Conservation (phyloP, 345 rosid species). For the Hirschfeldia incana region DNA sequence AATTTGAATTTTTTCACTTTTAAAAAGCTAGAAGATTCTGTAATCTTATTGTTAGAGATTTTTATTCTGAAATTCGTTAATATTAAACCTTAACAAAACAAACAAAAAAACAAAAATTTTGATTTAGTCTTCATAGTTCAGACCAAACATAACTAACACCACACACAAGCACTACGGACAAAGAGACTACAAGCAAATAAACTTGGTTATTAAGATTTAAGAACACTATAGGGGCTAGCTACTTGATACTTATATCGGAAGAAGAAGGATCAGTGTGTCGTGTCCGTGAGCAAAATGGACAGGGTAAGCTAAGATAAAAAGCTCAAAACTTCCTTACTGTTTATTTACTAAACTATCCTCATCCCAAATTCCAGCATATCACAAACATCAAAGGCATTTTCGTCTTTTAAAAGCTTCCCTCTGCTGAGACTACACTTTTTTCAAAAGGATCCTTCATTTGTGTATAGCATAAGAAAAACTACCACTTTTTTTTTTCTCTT, state of each 20-base stretch:
- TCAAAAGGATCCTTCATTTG: not conserved
- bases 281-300: no score
- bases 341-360: no score
- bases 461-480: no score
- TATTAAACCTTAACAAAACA: no score
- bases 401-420: constrained; percentile 2
- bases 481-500: not conserved
- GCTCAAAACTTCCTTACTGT: no score
- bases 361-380: no score
- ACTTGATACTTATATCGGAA: constrained; percentile 50
- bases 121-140: not conserved
- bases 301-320: no score
- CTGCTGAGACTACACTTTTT: no score
- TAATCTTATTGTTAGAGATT: not conserved
- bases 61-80: not conserved
- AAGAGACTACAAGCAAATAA: not conserved
- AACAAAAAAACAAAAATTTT: no score
- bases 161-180: not conserved
- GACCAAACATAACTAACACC: not conserved
- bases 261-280: no score
- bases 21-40: not conserved
- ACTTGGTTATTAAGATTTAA: not conserved
- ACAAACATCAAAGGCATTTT: not conserved
- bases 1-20: not conserved
- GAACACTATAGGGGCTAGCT: constrained; percentile 27